Evolutionary conservation across 148 eudicot species (phyloP).

Genomic region (Arbutus unedo): DNA sequence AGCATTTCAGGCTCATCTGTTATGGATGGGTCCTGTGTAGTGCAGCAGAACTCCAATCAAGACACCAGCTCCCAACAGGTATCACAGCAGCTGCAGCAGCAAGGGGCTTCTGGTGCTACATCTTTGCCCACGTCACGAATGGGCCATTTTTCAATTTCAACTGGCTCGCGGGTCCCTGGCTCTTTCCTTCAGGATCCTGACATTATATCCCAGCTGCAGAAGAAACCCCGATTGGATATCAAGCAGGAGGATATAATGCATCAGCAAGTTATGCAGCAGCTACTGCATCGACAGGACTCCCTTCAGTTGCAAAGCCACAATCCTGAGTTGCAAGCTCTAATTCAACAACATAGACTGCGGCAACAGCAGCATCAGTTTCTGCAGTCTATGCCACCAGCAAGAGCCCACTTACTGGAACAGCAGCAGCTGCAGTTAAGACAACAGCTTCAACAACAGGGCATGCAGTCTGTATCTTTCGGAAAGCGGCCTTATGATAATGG

Average conservation of each 20-base stretch:
- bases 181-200: constrained; percentile 61
- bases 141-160: constrained; percentile 50
- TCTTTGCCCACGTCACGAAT: constrained; percentile 51
- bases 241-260: constrained; percentile 77
- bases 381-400: constrained; percentile 65
- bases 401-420: constrained; percentile 57
- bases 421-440: constrained; percentile 55
- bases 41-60: constrained; percentile 60
- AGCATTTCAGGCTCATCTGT: constrained; percentile 79
- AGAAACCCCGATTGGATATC: constrained; percentile 77
- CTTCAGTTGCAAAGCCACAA: constrained; percentile 58
- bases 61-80: constrained; percentile 54
- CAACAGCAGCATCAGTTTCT: constrained; percentile 69
- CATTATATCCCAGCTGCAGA: constrained; percentile 61
- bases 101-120: constrained; percentile 60
- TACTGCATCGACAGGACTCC: constrained; percentile 67
- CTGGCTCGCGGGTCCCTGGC: constrained; percentile 44
- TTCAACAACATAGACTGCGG: constrained; percentile 77
- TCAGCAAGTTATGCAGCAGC: constrained; percentile 69
- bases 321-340: constrained; percentile 75
- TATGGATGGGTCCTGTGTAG: constrained; percentile 59
- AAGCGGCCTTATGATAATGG: constrained; percentile 74
- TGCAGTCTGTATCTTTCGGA: constrained; percentile 57
- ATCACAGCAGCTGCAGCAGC: constrained; percentile 39
- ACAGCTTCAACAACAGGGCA: constrained; percentile 65